These are phyloP conservation scores for Coemansia aciculifera DNA, from an alignment of 192 early-diverging fungal genomes.

Conservation along the genomic window DNA sequence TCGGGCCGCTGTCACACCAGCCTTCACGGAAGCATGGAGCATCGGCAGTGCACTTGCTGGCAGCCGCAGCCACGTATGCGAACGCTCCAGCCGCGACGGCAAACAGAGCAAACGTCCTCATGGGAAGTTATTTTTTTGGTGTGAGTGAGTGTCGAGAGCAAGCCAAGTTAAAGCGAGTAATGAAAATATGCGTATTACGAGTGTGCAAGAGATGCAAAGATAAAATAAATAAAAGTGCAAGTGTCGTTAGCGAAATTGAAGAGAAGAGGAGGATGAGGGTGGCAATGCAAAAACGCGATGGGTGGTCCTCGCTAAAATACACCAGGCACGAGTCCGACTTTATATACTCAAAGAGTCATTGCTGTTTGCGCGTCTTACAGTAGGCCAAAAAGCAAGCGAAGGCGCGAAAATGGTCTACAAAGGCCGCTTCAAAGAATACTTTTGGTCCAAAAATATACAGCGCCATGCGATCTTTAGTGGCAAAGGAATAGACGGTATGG, in stretches of 20 bases:
- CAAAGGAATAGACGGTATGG: background rate
- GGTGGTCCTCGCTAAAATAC: background rate
- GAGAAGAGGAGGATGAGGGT: background rate
- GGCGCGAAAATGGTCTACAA: background rate
- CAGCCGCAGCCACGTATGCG: conserved; percentile 13
- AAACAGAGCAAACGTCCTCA: conserved; percentile 26
- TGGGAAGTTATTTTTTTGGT: background rate
- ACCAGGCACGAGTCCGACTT: background rate
- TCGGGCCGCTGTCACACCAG: conserved; percentile 44
- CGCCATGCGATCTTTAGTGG: background rate
- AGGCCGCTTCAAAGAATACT: background rate
- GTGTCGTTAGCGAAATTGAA: conserved; percentile 1
- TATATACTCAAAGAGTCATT: background rate
- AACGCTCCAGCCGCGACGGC: conserved; percentile 17
- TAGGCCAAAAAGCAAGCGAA: background rate
- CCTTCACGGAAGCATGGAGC: conserved; percentile 51
- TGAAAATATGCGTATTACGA: background rate
- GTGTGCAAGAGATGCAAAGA: background rate
- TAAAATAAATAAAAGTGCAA: background rate
- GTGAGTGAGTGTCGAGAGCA: background rate
- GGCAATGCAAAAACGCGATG: background rate
- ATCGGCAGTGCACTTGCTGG: conserved; percentile 25
- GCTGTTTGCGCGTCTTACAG: background rate
- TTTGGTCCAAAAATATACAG: background rate
- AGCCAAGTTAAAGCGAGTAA: background rate